These are phyloP conservation scores for Pyrenula aspistea DNA, from an alignment of 495 filamentous ascomycete species.

Conservation along the genomic window DNA sequence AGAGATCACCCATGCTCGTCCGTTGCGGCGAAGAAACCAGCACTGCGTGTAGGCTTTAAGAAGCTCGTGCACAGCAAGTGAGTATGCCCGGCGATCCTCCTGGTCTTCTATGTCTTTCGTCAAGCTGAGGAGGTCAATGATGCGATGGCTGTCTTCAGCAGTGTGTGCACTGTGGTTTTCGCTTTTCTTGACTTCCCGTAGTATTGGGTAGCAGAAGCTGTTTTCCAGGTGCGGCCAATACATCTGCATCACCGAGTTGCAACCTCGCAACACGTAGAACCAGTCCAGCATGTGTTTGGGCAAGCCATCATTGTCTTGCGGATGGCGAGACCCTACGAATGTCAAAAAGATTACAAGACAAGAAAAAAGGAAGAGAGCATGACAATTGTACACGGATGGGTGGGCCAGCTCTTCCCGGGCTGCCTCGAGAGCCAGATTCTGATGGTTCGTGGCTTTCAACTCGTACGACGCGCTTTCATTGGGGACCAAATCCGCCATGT, in stretches of 20 bases:
- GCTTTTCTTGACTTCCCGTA: conserved; percentile 17
- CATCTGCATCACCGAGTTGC: conserved; percentile 12
- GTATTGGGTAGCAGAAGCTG: conserved; percentile 12
- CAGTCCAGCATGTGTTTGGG: conserved; percentile 29
- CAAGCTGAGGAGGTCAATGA: conserved; percentile 17
- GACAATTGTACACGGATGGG: conserved; percentile 23
- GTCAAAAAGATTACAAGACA: conserved; percentile 31
- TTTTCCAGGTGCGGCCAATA: neutral
- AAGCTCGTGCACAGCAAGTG: conserved; percentile 6
- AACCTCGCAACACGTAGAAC: conserved; percentile 26
- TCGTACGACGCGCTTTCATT: neutral
- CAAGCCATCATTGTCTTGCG: conserved; percentile 9
- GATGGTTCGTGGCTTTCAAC: conserved; percentile 18
- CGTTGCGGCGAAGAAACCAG: conserved; percentile 7
- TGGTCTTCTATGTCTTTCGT: conserved; percentile 23
- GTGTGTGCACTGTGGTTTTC: conserved; percentile 23
- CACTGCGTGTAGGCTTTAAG: conserved; percentile 10
- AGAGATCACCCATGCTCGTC: conserved; percentile 15
- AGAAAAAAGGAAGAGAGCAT: conserved; percentile 34
- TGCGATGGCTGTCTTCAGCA: conserved; percentile 24
- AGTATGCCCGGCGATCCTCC: conserved; percentile 23
- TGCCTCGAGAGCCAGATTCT: conserved; percentile 22
- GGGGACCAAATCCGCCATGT: conserved; percentile 15
- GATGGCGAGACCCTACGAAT: conserved; percentile 10
- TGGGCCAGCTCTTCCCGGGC: conserved; percentile 16